phyloP scores from a whole-genome alignment of 345 rosid genomes.

The Cardiospermum halicacabum region DNA sequence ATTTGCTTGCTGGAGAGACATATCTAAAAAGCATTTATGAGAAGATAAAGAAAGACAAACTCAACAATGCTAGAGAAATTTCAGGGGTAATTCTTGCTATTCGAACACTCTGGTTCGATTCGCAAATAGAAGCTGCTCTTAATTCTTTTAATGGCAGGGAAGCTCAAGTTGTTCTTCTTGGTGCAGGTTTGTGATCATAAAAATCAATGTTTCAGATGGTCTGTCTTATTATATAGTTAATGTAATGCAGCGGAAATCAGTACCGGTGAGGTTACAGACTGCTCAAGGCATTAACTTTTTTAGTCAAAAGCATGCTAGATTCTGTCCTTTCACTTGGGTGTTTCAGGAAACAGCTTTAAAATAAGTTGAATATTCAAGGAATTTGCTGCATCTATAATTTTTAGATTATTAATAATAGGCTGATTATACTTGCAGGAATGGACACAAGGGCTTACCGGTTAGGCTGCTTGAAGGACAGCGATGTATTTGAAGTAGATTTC shows the following conservation, averaged over 20 bases:
- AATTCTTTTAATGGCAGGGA: constrained; percentile 41
- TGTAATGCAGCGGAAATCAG: constrained; percentile 2
- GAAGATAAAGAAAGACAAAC: constrained; percentile 67
- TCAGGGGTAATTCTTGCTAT: constrained; percentile 84
- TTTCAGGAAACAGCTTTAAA: not conserved
- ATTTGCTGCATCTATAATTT: not conserved
- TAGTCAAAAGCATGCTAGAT: not conserved
- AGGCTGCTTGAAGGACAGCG: constrained; percentile 60
- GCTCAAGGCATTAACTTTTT: not conserved
- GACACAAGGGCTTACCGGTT: constrained; percentile 87
- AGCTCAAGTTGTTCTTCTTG: constrained; percentile 81
- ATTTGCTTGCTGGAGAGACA: constrained; percentile 75
- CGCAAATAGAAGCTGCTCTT: constrained; percentile 70
- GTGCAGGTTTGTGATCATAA: constrained; percentile 64
- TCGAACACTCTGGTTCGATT: constrained; percentile 87
- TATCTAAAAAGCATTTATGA: constrained; percentile 62
- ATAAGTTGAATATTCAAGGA: not conserved
- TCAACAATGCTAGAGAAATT: constrained; percentile 68
- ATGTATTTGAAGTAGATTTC: constrained; percentile 86
- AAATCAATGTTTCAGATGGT: not conserved
- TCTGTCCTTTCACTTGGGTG: not conserved
- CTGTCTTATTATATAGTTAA: not conserved
- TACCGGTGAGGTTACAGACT: not conserved
- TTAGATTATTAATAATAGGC: not conserved
- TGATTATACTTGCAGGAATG: constrained; percentile 57